Percentiles rank a stretch among this genome's conserved stretches.
phyloP scores from a whole-genome alignment of 78 protist genomes.

The slime mould (Dictyostelium discoideum) region dicty_2.7 NC_007088.5:4596001-4596500 shows the following conservation, averaged over 20 bases:
- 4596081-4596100: slow-evolving; percentile 33
- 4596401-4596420: slow-evolving; percentile 28
- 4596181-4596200: too few relatives aligned
- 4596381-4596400: slow-evolving; percentile 67
- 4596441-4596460: not conserved
- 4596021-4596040: not conserved
- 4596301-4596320: slow-evolving; percentile 29
- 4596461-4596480: not conserved
- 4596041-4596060: slow-evolving; percentile 44
- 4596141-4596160: not conserved
- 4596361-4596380: slow-evolving; percentile 28
- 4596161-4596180: too few relatives aligned
- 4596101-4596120: slow-evolving; percentile 62
- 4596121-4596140: not conserved
- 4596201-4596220: not conserved
- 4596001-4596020: not conserved
- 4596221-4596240: not conserved
- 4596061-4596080: not conserved
- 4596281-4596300: slow-evolving; percentile 76
- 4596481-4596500: not conserved
- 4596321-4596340: slow-evolving; percentile 3
- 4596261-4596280: slow-evolving; percentile 38
- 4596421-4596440: not conserved
- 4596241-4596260: not conserved
- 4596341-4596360: slow-evolving; percentile 66